Conservation (phyloP, 2,329 filamentous ascomycete genomes). For the Monilinia aucupariae region DNA sequence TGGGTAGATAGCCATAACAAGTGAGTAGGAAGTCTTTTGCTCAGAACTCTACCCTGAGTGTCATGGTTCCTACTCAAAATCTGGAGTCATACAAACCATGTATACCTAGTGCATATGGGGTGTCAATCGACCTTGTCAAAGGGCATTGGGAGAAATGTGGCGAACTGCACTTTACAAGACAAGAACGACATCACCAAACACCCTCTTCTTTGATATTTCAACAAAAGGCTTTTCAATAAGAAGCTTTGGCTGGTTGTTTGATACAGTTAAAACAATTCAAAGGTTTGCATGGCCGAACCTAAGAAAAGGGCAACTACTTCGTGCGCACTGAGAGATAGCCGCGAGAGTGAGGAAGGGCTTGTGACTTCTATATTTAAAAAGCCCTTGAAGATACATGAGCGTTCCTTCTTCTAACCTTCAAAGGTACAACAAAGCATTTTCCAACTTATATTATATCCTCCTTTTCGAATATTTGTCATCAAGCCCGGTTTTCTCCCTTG, state of each 20-base stretch:
- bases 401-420: background rate
- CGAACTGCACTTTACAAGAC: background rate
- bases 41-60: background rate
- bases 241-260: background rate
- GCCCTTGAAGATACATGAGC: background rate
- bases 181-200: background rate
- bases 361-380: background rate
- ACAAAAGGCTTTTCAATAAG: too few species aligned
- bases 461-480: background rate
- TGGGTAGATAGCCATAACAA: background rate
- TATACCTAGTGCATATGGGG: background rate
- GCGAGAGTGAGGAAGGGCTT: background rate
- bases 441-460: background rate
- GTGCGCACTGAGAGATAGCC: background rate
- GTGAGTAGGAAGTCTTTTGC: conserved; percentile 9
- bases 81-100: background rate
- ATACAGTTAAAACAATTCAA: background rate
- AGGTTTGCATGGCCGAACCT: too few species aligned
- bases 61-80: background rate
- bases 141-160: background rate
- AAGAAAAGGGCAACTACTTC: background rate
- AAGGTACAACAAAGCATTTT: background rate
- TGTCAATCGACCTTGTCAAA: background rate
- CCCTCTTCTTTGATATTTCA: background rate
- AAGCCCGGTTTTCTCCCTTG: background rate